Conservation (phyloP, 345 rosid genomes). For the Pseudoturritis turrita region DNA sequence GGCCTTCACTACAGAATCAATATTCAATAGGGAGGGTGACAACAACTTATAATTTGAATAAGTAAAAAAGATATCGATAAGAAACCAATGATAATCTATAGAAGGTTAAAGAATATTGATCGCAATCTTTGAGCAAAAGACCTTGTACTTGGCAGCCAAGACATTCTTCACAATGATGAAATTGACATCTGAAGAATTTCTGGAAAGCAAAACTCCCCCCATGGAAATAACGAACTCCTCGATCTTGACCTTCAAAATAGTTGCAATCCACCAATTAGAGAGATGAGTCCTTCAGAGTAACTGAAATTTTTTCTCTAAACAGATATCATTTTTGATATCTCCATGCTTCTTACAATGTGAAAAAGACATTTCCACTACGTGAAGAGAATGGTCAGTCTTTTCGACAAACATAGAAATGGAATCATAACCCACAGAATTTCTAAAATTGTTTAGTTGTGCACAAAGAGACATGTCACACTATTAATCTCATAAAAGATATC, state of each 20-base stretch:
- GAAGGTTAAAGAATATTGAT: conserved; percentile 11
- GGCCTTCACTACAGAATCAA: neutral
- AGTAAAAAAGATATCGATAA: neutral
- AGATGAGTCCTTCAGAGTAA: neutral
- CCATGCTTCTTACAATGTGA: neutral
- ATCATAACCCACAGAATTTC: neutral
- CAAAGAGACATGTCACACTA: neutral
- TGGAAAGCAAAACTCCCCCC: conserved; percentile 70
- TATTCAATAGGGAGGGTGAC: neutral
- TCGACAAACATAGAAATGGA: neutral
- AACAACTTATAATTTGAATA: conserved; percentile 1
- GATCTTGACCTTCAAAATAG: conserved; percentile 60
- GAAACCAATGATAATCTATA: conserved; percentile 20
- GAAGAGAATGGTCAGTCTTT: neutral
- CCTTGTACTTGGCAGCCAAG: conserved; percentile 95
- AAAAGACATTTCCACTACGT: neutral
- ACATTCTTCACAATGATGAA: conserved; percentile 88
- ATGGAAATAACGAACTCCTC: conserved; percentile 69
- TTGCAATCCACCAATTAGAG: conserved; percentile 21
- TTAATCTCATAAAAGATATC: neutral
- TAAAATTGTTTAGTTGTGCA: neutral
- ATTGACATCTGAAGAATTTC: conserved; percentile 66
- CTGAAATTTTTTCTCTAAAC: neutral
- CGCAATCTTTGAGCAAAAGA: conserved; percentile 28
- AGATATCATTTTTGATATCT: neutral